phyloP scores from a whole-genome alignment of 2,329 filamentous ascomycete genomes.

The Lasiodiplodia citricola region DNA sequence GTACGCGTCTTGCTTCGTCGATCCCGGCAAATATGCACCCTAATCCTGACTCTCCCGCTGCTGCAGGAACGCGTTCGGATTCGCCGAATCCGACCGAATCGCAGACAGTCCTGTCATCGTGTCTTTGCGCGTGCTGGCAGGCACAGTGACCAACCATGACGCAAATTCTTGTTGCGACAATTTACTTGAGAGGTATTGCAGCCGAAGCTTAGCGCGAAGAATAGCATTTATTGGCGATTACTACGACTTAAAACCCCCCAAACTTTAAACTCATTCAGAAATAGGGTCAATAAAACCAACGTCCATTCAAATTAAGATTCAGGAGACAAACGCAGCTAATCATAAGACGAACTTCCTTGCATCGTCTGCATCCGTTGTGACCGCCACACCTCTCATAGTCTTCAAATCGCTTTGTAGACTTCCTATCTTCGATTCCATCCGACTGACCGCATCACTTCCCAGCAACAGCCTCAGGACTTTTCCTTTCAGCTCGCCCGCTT shows the following conservation, averaged over 20 bases:
- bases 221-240: no score
- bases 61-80: slow-evolving; percentile 22
- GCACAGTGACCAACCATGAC: no score
- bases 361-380: background rate
- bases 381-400: background rate
- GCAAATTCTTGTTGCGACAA: no score
- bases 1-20: background rate
- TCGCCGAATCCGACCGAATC: slow-evolving; percentile 10
- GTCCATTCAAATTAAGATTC: no score
- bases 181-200: no score
- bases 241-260: no score
- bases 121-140: no score
- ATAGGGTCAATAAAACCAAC: no score
- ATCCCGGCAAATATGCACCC: slow-evolving; percentile 4
- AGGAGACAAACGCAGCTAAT: no score
- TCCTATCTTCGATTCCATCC: slow-evolving; percentile 4
- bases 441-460: background rate
- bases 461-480: background rate
- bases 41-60: slow-evolving; percentile 4
- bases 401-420: background rate
- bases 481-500: background rate
- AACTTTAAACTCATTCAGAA: no score
- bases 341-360: background rate
- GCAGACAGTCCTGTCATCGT: no score
- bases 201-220: no score